Base-by-base conservation (phyloP, 1,139 yeast genomes). In the Pichia sp. region DNA sequence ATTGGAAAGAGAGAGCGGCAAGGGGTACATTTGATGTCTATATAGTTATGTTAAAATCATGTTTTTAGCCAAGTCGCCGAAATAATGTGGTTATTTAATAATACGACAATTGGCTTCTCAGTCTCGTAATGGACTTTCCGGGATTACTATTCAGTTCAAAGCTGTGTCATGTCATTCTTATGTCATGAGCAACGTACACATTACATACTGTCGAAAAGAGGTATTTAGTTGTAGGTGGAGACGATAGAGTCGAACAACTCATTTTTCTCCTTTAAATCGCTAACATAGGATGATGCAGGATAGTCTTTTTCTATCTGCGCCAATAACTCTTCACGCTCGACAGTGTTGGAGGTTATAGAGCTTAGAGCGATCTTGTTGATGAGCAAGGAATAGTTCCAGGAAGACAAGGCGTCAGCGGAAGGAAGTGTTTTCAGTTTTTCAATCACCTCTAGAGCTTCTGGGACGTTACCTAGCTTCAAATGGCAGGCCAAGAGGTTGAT, bases 341-440 rank as follows among this genome's bases (percentile, higher is more conserved):
- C 42, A 1, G 54, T 49, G 41, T 63, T 74, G 15, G 80, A 81
- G 60, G 76, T 71, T 62, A 81, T 71, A 55, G 78, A 75, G 57
- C 78, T 76, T 54, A 75, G 75, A 1, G 85, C 73, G 55, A 84
- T 77, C 65, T 77, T 73, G 66, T 79, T 79, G 53, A 85, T 83
- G 51, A 82, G 62, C 49, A 79, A 73, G 64, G 80, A 79, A 19
- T 75, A 77, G 45, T 63, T 59, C 63, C 67, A 66, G 54, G 57
- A 50, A 49, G 58, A 47, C 7, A 34, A 23, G 57, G 67, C 45
- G 15, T 48, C 46, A 23, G 26, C 64, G 64, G n/a, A 57, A 63
- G 56, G 66, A 63, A 52, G 62, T 60, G 48, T 69, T 70, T 50
- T 69, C 65, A 55, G 69, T 60, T 52, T 67, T 59, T 64, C 67